These are phyloP conservation scores for Chytriomyces sp. DNA, from an alignment of 192 early-diverging fungal genomes.

Conservation along the genomic window DNA sequence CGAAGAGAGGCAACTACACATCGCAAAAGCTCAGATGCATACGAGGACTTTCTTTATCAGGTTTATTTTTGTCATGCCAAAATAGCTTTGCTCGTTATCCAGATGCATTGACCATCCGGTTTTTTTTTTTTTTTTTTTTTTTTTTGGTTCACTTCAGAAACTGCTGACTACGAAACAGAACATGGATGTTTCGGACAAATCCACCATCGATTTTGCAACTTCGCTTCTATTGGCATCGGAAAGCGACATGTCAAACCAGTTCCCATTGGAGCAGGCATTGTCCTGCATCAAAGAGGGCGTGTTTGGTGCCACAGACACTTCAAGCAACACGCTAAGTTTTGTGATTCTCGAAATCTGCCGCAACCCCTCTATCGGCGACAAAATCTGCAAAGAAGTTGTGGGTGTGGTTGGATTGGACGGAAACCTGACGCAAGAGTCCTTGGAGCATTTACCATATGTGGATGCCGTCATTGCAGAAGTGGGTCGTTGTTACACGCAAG, in stretches of 20 bases:
- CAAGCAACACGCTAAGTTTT: constrained; percentile 8
- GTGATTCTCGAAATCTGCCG: neutral
- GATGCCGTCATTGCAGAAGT: neutral
- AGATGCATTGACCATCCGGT: too few relatives aligned
- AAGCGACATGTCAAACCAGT: too few relatives aligned
- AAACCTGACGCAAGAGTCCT: neutral
- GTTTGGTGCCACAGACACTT: constrained; percentile 6
- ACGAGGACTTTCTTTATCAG: too few relatives aligned
- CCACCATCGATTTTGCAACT: neutral
- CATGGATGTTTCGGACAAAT: too few relatives aligned
- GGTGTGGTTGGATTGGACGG: neutral
- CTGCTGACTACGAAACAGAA: too few relatives aligned
- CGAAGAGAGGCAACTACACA: neutral
- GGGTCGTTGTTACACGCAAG: neutral
- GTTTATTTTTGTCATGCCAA: too few relatives aligned
- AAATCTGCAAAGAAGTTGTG: neutral
- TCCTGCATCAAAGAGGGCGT: neutral
- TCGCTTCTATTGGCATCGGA: neutral
- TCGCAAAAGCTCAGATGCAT: neutral
- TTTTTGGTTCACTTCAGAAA: too few relatives aligned
- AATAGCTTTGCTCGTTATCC: too few relatives aligned
- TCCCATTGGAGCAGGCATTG: too few relatives aligned
- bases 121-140: too few relatives aligned
- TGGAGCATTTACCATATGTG: neutral
- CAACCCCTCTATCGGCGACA: neutral